Conservation (phyloP, 2,329 filamentous ascomycete genomes). For the Fusarium proliferatum region DNA sequence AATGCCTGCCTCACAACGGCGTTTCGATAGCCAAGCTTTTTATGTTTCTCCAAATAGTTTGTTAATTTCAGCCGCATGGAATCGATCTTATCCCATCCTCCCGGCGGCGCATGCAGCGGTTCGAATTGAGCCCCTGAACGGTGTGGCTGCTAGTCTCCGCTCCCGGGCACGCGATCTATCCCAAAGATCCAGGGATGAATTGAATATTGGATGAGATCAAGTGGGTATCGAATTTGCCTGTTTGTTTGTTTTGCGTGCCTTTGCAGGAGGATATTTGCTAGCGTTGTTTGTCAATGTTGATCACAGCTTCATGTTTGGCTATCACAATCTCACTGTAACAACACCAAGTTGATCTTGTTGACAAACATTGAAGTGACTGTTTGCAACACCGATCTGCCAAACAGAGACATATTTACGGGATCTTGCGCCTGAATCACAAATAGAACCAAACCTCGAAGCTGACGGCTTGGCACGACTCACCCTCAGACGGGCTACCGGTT, state of each 20-base stretch:
- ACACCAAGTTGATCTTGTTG: not conserved
- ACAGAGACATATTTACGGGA: not conserved
- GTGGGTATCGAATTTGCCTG: constrained; percentile 26
- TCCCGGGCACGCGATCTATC: constrained; percentile 25
- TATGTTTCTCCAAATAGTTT: constrained; percentile 2
- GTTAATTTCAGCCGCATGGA: constrained; percentile 9
- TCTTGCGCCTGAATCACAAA: not conserved
- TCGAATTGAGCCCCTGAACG: constrained; percentile 34
- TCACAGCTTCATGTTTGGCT: not conserved
- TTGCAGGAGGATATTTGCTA: not conserved
- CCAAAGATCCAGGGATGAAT: not conserved
- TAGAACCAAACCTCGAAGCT: not conserved
- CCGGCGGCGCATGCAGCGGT: constrained; percentile 4
- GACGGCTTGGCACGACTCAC: constrained; percentile 15
- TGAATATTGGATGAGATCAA: constrained; percentile 16
- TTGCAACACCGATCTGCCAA: not conserved
- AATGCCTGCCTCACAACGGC: not conserved
- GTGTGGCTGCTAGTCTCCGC: constrained; percentile 37
- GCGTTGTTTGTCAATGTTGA: not conserved
- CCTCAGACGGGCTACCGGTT: not conserved
- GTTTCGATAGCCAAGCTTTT: constrained; percentile 14
- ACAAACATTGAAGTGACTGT: not conserved
- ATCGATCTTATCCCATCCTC: not conserved
- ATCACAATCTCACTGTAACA: not conserved
- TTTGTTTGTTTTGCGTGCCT: constrained; percentile 11